Evolutionary conservation across 768 basidiomycete species (phyloP).

Genomic region (Russula earlei): DNA sequence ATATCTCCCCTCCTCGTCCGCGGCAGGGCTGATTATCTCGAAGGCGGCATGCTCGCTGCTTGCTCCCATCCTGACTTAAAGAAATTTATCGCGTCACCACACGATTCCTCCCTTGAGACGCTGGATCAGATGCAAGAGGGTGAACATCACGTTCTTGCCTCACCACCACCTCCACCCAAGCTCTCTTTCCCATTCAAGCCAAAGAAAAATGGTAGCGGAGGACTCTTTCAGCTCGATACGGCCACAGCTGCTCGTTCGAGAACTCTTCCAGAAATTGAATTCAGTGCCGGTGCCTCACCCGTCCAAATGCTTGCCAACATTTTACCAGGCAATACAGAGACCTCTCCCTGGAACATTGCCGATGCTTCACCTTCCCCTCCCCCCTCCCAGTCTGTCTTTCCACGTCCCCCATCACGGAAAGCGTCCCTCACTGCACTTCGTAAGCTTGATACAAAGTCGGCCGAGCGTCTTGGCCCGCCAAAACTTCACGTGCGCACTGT

Average conservation of each 20-base stretch:
- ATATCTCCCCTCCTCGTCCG: slow-evolving; percentile 47
- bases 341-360: slow-evolving; percentile 32
- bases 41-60: slow-evolving; percentile 60
- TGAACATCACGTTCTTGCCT: slow-evolving; percentile 15
- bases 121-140: slow-evolving; percentile 23
- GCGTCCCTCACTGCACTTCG: slow-evolving; percentile 58
- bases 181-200: slow-evolving; percentile 18
- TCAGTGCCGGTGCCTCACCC: slow-evolving; percentile 33
- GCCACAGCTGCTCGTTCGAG: slow-evolving; percentile 40
- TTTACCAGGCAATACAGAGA: slow-evolving; percentile 30
- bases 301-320: slow-evolving; percentile 47
- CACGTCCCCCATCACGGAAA: slow-evolving; percentile 40
- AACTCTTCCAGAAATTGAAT: slow-evolving; percentile 50
- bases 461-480: slow-evolving; percentile 43
- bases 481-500: slow-evolving; percentile 53
- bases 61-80: slow-evolving; percentile 48
- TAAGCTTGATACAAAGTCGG: slow-evolving; percentile 50
- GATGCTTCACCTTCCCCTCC: slow-evolving; percentile 55
- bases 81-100: slow-evolving; percentile 36
- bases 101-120: slow-evolving; percentile 23
- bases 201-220: slow-evolving; percentile 35
- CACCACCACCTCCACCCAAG: slow-evolving; percentile 9
- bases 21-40: slow-evolving; percentile 56
- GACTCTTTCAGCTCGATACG: slow-evolving; percentile 65
- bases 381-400: slow-evolving; percentile 52